Evolutionary conservation across 345 rosid species (phyloP).

Genomic region (Melastoma malabathricum): DNA sequence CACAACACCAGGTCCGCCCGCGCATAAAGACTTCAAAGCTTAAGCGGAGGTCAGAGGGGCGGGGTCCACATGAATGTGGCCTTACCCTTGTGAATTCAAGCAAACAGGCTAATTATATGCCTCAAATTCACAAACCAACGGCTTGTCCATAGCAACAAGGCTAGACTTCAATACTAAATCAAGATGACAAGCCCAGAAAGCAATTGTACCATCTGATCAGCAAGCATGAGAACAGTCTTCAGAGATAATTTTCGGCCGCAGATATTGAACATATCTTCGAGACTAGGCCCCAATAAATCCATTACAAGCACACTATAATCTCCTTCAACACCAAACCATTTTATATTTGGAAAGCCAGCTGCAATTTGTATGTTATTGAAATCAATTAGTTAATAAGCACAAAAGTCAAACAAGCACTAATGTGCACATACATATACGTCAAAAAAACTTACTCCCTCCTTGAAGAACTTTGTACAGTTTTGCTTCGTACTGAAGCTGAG

Average conservation of each 20-base stretch:
- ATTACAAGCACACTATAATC: slow-evolving; percentile 79
- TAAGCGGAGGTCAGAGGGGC: too few relatives aligned
- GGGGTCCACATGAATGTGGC: too few relatives aligned
- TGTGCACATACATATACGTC: background rate
- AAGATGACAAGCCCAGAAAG: slow-evolving; percentile 2
- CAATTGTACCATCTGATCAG: slow-evolving; percentile 77
- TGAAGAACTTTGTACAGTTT: slow-evolving; percentile 79
- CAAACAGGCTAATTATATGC: too few relatives aligned
- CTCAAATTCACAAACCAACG: too few relatives aligned
- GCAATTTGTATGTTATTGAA: slow-evolving; percentile 13
- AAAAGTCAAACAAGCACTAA: background rate
- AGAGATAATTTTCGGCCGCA: slow-evolving; percentile 76
- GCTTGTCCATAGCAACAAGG: too few relatives aligned
- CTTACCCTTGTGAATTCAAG: too few relatives aligned
- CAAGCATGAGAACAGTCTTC: slow-evolving; percentile 87
- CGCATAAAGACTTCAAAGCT: too few relatives aligned
- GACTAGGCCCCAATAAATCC: slow-evolving; percentile 88
- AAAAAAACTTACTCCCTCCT: slow-evolving; percentile 64
- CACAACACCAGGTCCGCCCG: too few relatives aligned
- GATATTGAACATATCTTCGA: slow-evolving; percentile 82
- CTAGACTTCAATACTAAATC: too few relatives aligned
- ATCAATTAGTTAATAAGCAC: slow-evolving; percentile 1
- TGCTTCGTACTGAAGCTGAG: slow-evolving; percentile 75
- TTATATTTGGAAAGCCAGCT: slow-evolving; percentile 77
- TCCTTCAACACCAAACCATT: slow-evolving; percentile 81